Conservation (phyloP, 495 filamentous ascomycete species). For the Pseudomonodictys pantanalensis region DNA sequence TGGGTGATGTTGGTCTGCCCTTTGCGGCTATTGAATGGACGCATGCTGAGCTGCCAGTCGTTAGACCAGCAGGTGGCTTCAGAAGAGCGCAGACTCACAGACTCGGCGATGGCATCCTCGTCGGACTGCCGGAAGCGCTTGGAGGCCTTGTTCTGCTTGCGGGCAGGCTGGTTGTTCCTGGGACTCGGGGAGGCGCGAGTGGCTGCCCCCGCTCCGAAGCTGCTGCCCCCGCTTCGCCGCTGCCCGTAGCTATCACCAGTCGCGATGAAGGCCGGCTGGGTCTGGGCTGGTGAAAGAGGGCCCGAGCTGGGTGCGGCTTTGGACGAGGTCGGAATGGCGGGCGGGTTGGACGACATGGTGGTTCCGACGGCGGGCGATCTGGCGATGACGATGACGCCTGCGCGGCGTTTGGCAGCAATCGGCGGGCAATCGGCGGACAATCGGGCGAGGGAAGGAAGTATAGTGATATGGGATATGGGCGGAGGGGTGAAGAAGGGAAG, state of each 20-base stretch:
- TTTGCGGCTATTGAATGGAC: slow-evolving; percentile 76
- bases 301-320: slow-evolving; percentile 37
- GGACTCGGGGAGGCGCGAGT: slow-evolving; percentile 46
- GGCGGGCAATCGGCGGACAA: neutral
- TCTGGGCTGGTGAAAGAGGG: slow-evolving; percentile 40
- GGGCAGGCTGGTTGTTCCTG: slow-evolving; percentile 69
- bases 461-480: neutral
- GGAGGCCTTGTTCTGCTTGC: slow-evolving; percentile 69
- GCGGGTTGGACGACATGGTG: slow-evolving; percentile 35
- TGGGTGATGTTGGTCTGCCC: slow-evolving; percentile 97
- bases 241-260: slow-evolving; percentile 46
- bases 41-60: slow-evolving; percentile 65
- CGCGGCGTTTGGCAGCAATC: neutral
- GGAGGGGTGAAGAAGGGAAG: slow-evolving; percentile 1
- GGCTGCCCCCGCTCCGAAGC: slow-evolving; percentile 55
- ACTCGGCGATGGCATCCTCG: slow-evolving; percentile 83
- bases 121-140: slow-evolving; percentile 56
- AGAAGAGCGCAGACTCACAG: slow-evolving; percentile 49
- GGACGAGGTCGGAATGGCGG: slow-evolving; percentile 33
- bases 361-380: slow-evolving; percentile 2
- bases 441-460: neutral
- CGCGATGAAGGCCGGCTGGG: slow-evolving; percentile 35
- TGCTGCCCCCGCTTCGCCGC: slow-evolving; percentile 61
- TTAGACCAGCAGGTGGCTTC: neutral
- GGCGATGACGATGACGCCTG: slow-evolving; percentile 17